Evolutionary conservation across 768 basidiomycete genomes (phyloP), one percentile per base, ranked within the genome.

Genomic region (Russula sp.): DNA sequence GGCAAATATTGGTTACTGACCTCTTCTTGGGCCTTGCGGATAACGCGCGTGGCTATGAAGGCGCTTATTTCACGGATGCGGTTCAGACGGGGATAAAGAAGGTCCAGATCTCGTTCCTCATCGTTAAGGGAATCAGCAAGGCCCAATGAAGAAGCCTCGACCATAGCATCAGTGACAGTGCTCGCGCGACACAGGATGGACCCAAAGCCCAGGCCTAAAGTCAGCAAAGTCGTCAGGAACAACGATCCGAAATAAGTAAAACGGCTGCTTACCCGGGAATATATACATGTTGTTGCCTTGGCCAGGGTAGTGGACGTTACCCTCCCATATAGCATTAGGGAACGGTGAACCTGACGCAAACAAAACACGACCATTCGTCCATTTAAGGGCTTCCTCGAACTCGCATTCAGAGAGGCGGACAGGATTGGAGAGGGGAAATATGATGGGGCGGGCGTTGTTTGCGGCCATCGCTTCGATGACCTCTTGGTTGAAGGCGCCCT

Each of bases 231-330:
- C 39, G 8, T 64, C 58, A 60, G 25, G 42, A 63, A 53, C 29
- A 39, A 54, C 14, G 34, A 35, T 14, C 45, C 47, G 38, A 18
- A 38, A 42, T n/a, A 29, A 49, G 20, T 13, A 29, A 11, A 54
- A 42, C 16, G 14, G 38, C 14, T 20, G 69, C 73, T 16, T 45
- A 83, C 84, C 82, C 52, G 84, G 85, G 78, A 87, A 87, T 69
- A 88, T 87, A 72, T 88, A 90, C 90, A 94, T 93, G 73, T 96
- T 98, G 73, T 96, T 97, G 32, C 93, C 93, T 74, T 97, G 95
- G 25, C 91, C 90, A 2, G 94, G 85, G 65, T 86, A 85, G 66
- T 86, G 75, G 38, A 66, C 78, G 56, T 75, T 76, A 35, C 84
- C 85, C 39, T 78, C 73, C 74, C 78, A 87, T 59, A 74, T 68